Conservation (phyloP, 768 basidiomycete genomes). For the Panaeolus cyanescens region DNA sequence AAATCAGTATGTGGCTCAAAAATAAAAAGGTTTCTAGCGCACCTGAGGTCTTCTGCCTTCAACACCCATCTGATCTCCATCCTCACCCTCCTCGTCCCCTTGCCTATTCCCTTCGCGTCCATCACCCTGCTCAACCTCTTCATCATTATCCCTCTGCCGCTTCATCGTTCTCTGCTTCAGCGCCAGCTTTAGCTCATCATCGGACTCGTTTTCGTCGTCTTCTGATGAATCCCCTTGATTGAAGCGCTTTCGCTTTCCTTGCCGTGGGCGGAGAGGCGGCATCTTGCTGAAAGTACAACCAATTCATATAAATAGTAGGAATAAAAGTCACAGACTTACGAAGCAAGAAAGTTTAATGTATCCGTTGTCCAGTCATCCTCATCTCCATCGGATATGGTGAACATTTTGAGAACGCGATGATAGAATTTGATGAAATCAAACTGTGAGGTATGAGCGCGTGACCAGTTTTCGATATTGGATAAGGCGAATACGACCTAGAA, state of each 20-base stretch:
- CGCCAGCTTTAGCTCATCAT: no score
- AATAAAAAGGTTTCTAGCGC: no score
- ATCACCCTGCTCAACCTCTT: no score
- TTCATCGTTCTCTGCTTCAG: no score
- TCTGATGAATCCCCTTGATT: not conserved
- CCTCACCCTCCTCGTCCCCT: no score
- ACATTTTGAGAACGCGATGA: not conserved
- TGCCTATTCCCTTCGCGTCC: no score
- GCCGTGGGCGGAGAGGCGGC: not conserved
- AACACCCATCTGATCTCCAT: no score
- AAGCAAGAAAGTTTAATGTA: not conserved
- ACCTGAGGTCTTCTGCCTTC: no score
- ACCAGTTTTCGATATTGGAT: not conserved
- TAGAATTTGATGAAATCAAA: not conserved
- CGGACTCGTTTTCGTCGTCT: not conserved
- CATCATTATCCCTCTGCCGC: no score
- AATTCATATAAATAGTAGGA: not conserved
- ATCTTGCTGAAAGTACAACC: not conserved
- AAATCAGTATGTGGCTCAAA: no score
- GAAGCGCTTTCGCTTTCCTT: not conserved
- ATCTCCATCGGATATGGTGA: not conserved
- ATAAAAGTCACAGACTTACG: not conserved
- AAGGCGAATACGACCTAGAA: not conserved
- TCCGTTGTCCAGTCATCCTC: not conserved
- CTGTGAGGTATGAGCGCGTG: not conserved